Evolutionary conservation across 2,329 filamentous ascomycete genomes (phyloP), one percentile per base, ranked within the genome.

Genomic region (Colletotrichum chlorophyti): DNA sequence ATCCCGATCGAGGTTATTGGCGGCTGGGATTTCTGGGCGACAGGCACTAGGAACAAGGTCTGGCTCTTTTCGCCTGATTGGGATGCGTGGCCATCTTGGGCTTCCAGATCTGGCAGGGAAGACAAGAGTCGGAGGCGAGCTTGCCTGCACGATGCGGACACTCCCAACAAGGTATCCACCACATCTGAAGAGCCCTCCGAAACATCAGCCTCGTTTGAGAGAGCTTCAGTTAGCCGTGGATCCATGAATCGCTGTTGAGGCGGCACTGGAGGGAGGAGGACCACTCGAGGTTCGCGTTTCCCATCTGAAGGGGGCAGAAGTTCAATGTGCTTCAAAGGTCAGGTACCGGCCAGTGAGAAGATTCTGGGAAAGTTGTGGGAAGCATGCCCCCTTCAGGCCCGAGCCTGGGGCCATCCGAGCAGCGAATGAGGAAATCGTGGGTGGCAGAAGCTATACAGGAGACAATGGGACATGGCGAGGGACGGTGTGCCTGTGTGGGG

Each of bases 21-120:
- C 50, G 50, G 50, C 29, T 45, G 54, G 50, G 17, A 31, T 14
- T 31, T 41, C 42, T 54, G 35, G 54, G 50, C 54, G 38, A 42
- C 42, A 35, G 54, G 42, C 29, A 48, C 51, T n/a, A n/a, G n/a
- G n/a, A n/a, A n/a, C n/a, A n/a, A n/a, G 15, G 10, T 24, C 27
- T 40, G 41, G 50, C 24, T 48, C 15, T 12, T 35, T 32, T 37
- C 35, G 32, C 48, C 49, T 53, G 11, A 48, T 58, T 48, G 55
- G 55, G 42, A 58, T 21, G 42, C 26, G 19, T 21, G 14, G n/a
- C 6, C n/a, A 21, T 24, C 21, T 19, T 48, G 35, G 55, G 23
- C 50, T 48, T 54, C 50, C 50, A 29, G 42, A 54, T 58, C 42
- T 12, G 50, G 55, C 42, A 26, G 41, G n/a, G 24, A 17, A 21